A percentile compares a stretch with the other conserved stretches of the same genome.
phyloP scores from a whole-genome alignment of 805 yeast species.

The Myxozyma kluyveri region DNA sequence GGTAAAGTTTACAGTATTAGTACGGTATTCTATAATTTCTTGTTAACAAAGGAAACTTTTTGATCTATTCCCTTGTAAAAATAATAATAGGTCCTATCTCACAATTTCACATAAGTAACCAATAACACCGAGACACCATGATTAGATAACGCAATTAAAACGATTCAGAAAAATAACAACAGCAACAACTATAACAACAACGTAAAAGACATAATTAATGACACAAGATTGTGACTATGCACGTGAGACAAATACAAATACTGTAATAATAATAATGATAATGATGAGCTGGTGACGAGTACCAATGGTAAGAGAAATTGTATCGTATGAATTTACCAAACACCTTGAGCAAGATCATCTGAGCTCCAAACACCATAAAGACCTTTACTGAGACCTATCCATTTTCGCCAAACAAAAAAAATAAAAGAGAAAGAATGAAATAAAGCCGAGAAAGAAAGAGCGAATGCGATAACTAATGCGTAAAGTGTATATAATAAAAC shows the following conservation, averaged over 20 bases:
- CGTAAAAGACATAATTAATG: background rate
- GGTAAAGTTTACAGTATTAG: too few relatives aligned
- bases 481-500: constrained; percentile 22
- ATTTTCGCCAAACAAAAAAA: constrained; percentile 23
- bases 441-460: constrained; percentile 21
- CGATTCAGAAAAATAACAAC: background rate
- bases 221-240: background rate
- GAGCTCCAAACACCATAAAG: constrained; percentile 21
- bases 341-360: constrained; percentile 15
- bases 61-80: too few relatives aligned
- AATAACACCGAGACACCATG: background rate
- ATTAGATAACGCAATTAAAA: background rate
- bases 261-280: background rate
- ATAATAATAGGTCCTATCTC: too few relatives aligned
- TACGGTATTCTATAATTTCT: too few relatives aligned
- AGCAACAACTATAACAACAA: background rate
- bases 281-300: background rate
- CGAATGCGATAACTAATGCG: constrained; percentile 23
- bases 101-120: too few relatives aligned
- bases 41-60: too few relatives aligned
- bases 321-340: constrained; percentile 10
- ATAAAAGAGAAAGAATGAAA: constrained; percentile 22
- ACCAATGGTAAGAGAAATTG: background rate
- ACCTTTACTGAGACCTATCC: constrained; percentile 25
- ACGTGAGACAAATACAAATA: background rate